phyloP scores from a whole-genome alignment of 192 early-diverging fungal genomes.

The Coemansia sp. region DNA sequence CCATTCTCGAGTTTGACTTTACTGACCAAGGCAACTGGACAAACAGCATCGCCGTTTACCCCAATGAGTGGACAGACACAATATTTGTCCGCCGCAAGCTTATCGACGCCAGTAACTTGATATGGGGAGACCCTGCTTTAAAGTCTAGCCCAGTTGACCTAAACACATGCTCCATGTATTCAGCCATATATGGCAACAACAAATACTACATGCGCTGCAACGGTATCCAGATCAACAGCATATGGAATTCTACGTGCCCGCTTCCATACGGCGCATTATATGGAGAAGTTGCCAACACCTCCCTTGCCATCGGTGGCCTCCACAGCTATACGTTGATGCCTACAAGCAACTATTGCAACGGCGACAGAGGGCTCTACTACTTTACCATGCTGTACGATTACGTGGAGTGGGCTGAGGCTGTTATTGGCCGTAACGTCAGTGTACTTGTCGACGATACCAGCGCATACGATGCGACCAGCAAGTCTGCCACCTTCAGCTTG shows the following conservation, averaged over 20 bases:
- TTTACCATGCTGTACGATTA: conserved; percentile 27
- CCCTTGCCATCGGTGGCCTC: conserved; percentile 19
- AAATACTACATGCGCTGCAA: conserved; percentile 8
- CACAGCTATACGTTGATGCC: conserved; percentile 28
- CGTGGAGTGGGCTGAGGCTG: not conserved
- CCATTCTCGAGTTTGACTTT: not conserved
- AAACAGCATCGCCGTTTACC: conserved; percentile 23
- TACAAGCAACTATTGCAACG: conserved; percentile 15
- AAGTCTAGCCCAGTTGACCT: not conserved
- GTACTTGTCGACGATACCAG: conserved; percentile 20
- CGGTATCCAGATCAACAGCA: conserved; percentile 2
- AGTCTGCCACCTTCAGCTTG: conserved; percentile 14
- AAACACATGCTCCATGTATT: conserved; percentile 3
- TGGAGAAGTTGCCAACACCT: conserved; percentile 7
- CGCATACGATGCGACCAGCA: not conserved
- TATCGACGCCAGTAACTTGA: not conserved
- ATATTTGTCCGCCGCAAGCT: conserved; percentile 22
- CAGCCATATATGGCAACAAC: conserved; percentile 19
- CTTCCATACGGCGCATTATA: conserved; percentile 34
- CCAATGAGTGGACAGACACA: conserved; percentile 21
- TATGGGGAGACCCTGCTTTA: conserved; percentile 11
- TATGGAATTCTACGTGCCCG: conserved; percentile 9
- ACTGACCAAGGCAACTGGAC: conserved; percentile 17
- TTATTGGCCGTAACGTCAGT: conserved; percentile 21
- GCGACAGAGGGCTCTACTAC: conserved; percentile 12